Conservation (phyloP, 768 basidiomycete species). For the Guyanaporus albipodus region DNA sequence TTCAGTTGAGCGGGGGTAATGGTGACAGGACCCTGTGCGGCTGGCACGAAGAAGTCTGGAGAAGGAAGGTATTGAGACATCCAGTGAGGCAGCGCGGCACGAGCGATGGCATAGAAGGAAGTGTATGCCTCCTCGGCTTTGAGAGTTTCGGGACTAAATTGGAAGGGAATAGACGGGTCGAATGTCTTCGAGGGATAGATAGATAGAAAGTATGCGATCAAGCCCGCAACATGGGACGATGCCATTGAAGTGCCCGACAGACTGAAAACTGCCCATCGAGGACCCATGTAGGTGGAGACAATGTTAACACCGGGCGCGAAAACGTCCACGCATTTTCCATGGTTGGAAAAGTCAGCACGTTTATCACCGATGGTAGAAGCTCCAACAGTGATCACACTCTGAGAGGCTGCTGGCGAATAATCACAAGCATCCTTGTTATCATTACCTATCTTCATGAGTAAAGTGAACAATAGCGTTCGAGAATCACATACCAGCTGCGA, state of each 20-base stretch:
- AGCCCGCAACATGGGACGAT: conserved; percentile 85
- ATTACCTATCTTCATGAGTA: conserved; percentile 54
- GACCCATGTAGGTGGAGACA: conserved; percentile 78
- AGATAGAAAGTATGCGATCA: conserved; percentile 89
- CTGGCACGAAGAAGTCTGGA: conserved; percentile 42
- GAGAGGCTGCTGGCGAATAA: conserved; percentile 88
- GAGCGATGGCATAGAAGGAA: conserved; percentile 51
- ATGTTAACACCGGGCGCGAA: conserved; percentile 93
- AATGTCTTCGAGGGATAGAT: conserved; percentile 68
- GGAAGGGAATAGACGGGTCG: conserved; percentile 45
- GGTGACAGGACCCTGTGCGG: conserved; percentile 38
- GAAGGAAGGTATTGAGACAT: conserved; percentile 54
- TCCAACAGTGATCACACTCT: conserved; percentile 91
- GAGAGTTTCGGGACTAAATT: conserved; percentile 34
- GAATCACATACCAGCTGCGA: conserved; percentile 77
- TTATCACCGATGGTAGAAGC: conserved; percentile 81
- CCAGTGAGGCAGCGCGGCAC: conserved; percentile 56
- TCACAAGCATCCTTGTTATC: conserved; percentile 87
- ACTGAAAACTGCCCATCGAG: conserved; percentile 54
- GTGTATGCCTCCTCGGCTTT: conserved; percentile 35
- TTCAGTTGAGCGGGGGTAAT: conserved; percentile 74
- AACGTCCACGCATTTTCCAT: conserved; percentile 85
- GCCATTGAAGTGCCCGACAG: conserved; percentile 95
- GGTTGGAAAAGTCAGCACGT: conserved; percentile 92
- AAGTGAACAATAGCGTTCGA: not conserved